Percentiles rank a stretch among this genome's conserved stretches.
Conservation (phyloP, 345 rosid genomes). For the Nephelium lappaceum region DNA sequence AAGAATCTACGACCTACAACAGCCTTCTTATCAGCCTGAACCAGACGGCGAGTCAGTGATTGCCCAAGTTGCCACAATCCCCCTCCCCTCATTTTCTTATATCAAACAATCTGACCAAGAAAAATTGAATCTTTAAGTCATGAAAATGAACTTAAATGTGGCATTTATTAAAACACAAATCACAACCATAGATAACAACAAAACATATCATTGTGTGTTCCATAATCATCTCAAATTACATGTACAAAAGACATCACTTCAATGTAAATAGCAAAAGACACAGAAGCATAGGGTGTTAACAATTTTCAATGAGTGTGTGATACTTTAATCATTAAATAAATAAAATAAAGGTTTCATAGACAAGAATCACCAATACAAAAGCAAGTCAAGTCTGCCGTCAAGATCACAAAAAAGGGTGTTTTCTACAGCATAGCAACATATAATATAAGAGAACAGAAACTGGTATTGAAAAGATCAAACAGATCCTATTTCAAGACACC, state of each 20-base stretch:
- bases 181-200: background rate
- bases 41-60: slow-evolving; percentile 78
- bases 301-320: background rate
- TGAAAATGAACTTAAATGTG: background rate
- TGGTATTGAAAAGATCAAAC: background rate
- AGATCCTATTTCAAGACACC: background rate
- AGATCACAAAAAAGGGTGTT: background rate
- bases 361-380: slow-evolving; percentile 2
- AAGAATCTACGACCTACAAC: slow-evolving; percentile 59
- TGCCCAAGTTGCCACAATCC: slow-evolving; percentile 97
- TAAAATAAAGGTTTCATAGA: slow-evolving; percentile 3
- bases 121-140: slow-evolving; percentile 7
- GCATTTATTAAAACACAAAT: background rate
- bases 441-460: background rate
- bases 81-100: slow-evolving; percentile 82
- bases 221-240: background rate
- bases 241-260: background rate
- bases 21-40: slow-evolving; percentile 72
- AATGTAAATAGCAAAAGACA: background rate
- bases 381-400: background rate
- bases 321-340: background rate
- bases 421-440: background rate
- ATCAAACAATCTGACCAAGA: slow-evolving; percentile 32
- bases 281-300: background rate
- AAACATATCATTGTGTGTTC: background rate